Percentiles rank a stretch among this genome's conserved stretches.
Conservation (phyloP, 805 yeast genomes). For the Maudiozyma serrabonitensis region DNA sequence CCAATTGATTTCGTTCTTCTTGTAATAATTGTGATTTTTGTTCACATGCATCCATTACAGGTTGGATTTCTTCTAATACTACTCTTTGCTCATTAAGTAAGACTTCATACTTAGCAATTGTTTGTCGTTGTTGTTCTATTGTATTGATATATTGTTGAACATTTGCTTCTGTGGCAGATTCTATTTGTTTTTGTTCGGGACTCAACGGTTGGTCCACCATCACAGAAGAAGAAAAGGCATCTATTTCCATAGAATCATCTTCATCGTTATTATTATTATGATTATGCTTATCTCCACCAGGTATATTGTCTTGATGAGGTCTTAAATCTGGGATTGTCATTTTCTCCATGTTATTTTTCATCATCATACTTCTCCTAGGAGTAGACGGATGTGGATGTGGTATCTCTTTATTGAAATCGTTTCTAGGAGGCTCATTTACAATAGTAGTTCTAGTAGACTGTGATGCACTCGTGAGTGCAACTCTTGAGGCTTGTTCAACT, state of each 20-base stretch:
- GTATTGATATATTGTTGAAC: neutral
- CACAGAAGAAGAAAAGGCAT: neutral
- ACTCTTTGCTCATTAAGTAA: constrained; percentile 26
- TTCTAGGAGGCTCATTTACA: too few species aligned
- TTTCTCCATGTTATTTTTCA: neutral
- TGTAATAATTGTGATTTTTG: constrained; percentile 28
- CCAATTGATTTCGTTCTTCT: constrained; percentile 13
- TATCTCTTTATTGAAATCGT: too few species aligned
- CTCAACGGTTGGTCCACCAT: neutral
- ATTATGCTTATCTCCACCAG: neutral
- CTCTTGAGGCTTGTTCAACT: constrained; percentile 11
- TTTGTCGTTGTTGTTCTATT: constrained; percentile 15
- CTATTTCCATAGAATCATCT: neutral
- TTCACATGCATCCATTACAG: constrained; percentile 24
- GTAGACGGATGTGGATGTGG: neutral
- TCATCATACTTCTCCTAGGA: neutral
- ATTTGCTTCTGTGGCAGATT: neutral
- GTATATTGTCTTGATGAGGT: neutral
- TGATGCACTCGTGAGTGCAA: neutral
- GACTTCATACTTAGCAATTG: constrained; percentile 18
- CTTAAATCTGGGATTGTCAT: neutral
- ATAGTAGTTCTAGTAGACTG: neutral
- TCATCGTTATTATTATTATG: neutral
- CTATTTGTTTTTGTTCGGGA: neutral
- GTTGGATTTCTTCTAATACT: constrained; percentile 26